A percentile compares a stretch with the other conserved stretches of the same genome.
Conservation (phyloP, 2,329 filamentous ascomycete genomes). For the Pseudogymnoascus sp. region DNA sequence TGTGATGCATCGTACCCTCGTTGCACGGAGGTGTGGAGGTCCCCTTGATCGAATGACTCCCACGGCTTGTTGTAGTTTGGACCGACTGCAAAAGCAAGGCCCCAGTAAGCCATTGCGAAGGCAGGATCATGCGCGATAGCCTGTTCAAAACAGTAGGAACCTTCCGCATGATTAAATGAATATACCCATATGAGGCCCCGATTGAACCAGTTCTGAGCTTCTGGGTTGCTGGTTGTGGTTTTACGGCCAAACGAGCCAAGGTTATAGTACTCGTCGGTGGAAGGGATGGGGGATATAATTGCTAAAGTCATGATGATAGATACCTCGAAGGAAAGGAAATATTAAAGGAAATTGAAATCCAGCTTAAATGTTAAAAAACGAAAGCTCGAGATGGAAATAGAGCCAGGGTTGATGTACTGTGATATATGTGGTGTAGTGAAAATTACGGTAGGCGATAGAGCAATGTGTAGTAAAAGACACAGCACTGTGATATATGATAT, state of each 20-base stretch:
- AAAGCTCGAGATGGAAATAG: neutral
- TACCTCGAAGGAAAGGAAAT: neutral
- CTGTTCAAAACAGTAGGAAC: constrained; percentile 52
- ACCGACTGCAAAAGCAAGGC: constrained; percentile 60
- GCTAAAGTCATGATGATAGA: neutral
- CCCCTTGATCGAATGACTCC: constrained; percentile 57
- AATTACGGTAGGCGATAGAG: no score
- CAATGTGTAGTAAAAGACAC: no score
- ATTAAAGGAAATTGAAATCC: neutral
- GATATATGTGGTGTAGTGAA: no score
- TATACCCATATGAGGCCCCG: constrained; percentile 67
- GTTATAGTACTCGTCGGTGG: constrained; percentile 34
- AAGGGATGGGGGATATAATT: neutral
- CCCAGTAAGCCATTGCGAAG: constrained; percentile 61
- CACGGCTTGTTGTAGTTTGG: constrained; percentile 76
- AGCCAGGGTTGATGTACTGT: neutral
- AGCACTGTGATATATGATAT: no score
- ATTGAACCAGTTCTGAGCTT: constrained; percentile 60
- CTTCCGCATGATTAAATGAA: constrained; percentile 69
- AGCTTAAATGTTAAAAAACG: neutral
- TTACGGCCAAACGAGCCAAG: constrained; percentile 50
- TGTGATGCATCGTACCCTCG: constrained; percentile 38
- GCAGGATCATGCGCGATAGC: constrained; percentile 45
- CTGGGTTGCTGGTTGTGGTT: constrained; percentile 42
- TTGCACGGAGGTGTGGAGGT: constrained; percentile 43